These are phyloP conservation scores for Termitomyces sp. DNA, from an alignment of 768 basidiomycete genomes.

Conservation along the genomic window DNA sequence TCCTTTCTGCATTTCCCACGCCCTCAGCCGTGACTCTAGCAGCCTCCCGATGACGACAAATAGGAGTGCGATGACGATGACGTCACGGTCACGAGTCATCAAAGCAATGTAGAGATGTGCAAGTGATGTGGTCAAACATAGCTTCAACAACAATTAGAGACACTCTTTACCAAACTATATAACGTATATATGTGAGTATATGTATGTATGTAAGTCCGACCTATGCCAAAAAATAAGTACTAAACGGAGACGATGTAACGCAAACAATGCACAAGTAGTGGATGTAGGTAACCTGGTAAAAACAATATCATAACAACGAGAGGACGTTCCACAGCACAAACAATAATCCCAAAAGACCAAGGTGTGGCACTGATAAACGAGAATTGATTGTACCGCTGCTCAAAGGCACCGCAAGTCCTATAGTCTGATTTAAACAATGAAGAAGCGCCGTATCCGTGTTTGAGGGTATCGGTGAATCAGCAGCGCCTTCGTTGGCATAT, in stretches of 20 bases:
- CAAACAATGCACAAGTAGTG: no score
- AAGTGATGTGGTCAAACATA: background rate
- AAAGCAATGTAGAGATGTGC: no score
- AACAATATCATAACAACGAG: background rate
- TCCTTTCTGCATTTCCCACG: constrained; percentile 19
- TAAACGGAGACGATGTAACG: background rate
- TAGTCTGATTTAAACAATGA: constrained; percentile 37
- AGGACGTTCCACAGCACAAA: background rate
- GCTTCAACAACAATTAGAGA: background rate
- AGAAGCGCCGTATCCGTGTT: constrained; percentile 38
- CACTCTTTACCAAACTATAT: background rate
- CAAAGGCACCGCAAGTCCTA: background rate
- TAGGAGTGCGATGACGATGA: constrained; percentile 25
- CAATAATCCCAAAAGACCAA: background rate
- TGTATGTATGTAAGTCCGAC: background rate
- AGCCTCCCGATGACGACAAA: constrained; percentile 27
- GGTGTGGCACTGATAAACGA: background rate
- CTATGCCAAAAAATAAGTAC: background rate
- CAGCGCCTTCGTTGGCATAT: constrained; percentile 22
- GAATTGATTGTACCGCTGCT: constrained; percentile 8
- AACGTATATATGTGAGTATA: background rate
- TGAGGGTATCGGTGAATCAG: constrained; percentile 39
- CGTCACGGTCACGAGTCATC: constrained; percentile 7
- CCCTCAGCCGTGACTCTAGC: constrained; percentile 20
- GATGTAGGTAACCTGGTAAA: background rate